Evolutionary conservation across 768 basidiomycete genomes (phyloP), one percentile per base, ranked within the genome.

Genomic region (Hortiboletus flavorubellus): DNA sequence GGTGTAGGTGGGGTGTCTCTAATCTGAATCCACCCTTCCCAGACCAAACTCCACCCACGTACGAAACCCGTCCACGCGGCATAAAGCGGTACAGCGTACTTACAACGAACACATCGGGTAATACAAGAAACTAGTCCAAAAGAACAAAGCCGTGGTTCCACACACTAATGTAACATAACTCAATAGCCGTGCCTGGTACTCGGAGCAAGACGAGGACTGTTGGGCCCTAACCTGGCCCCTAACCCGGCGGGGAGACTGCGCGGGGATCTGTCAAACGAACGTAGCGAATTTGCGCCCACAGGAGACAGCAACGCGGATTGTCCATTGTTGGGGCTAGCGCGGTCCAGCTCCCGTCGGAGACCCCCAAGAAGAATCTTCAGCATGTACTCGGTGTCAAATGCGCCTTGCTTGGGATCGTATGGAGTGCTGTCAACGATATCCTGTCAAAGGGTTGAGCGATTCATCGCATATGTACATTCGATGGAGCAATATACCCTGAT

Each of bases 401-500:
- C 55, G 54, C 71, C 71, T 5, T 65, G 54, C 16, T 49, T 62
- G 39, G 63, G 69, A 46, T 72, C 67, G 45, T 56, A 80, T 9
- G 73, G 72, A 5, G 76, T 77, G 38, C 76, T 75, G 61, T 80
- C 79, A 8, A 81, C 77, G 26, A 80, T 74, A 54, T 81, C 80
- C 67, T 78, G 55, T 42, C 10, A 16, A 46, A 14, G 4, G 2
- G 12, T 52, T 63, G 5, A 60, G 49, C 43, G 5, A 31, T 18
- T 26, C 21, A n/a, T 38, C 23, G 8, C 26, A 21, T 10, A 35
- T 10, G 16, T 26, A 15, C 8, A 33, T 16, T 0, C 7, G 40
- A 16, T 1, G 11, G 26, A 40, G 26, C 8, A 6, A 21, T 21
- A 53, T 58, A 72, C 69, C 56, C 71, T 64, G 52, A 72, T 71